Base-by-base conservation (phyloP, 345 rosid genomes). In the Durio zibethinus region DNA sequence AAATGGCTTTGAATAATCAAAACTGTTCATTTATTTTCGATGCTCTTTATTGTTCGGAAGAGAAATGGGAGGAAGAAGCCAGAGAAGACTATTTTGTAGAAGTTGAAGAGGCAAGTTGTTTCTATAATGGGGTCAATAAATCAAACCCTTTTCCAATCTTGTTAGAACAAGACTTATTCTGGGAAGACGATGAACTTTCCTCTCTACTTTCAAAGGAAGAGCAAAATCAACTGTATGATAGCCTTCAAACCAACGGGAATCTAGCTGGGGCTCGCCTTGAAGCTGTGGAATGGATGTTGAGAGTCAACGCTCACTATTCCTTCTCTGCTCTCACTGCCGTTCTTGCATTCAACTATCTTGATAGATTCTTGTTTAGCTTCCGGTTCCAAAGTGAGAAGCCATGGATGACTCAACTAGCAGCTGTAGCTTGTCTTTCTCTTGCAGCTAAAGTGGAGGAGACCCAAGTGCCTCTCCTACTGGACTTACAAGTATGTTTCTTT, bases 371-470 rank as follows among this genome's bases (percentile, higher is more conserved):
- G 10, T 64, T 71, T 63, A 75, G 73, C 56, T 78, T 85, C 78
- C 81, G 85, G 6, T 75, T 75, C 35, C 83, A 80, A 61, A 65
- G 70, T 33, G 88, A 90, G 59, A 86, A 87, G 76, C 94, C 90
- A 29, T 89, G 97, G 94, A 82, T 76, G 91, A 77, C 81, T 76
- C 94, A 90, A 75, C 88, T 92, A 14, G 80, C 84, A 29, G 92
- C 94, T 36, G 92, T 92, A 65, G 90, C 94, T 78, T 90, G 94
- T 74, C 82, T 92, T 59, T 90, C 97, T 57, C 82, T 92, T 20
- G 93, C 94, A 2, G 97, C 97, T 69, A 89, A 89, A 33, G 86
- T 89, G 65, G 92, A 89, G 68, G 92, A 89, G 81, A 83, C 84
- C 69, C 83, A 83, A 62, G 97, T 87, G 36, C 93, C 94, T 21